Evolutionary conservation across 495 filamentous ascomycete genomes (phyloP).

Genomic region (Cercophora sp.): DNA sequence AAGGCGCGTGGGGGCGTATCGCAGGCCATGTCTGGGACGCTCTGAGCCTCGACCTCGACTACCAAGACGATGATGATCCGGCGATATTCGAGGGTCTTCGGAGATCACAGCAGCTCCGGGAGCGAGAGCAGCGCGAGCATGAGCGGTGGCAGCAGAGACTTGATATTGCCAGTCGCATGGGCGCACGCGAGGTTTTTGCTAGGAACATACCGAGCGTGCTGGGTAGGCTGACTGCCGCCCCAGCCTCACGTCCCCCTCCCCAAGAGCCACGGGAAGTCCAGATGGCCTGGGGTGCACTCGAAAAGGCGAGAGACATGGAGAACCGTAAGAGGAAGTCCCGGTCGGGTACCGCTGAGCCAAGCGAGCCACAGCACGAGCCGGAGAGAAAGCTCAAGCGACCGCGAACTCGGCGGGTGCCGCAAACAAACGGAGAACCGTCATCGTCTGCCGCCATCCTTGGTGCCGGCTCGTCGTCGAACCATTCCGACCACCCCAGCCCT

Average conservation of each 20-base stretch:
- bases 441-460: conserved; percentile 19
- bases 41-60: conserved; percentile 79
- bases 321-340: conserved; percentile 73
- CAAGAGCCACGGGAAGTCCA: conserved; percentile 74
- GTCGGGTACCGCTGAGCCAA: conserved; percentile 65
- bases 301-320: conserved; percentile 71
- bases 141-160: conserved; percentile 74
- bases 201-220: conserved; percentile 47
- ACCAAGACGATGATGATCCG: conserved; percentile 68
- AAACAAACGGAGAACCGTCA: conserved; percentile 33
- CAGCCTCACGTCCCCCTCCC: conserved; percentile 37
- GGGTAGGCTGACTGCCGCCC: conserved; percentile 23
- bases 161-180: conserved; percentile 72
- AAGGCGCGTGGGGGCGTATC: conserved; percentile 53
- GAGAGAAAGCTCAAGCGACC: conserved; percentile 82
- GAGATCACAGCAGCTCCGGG: conserved; percentile 55
- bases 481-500: conserved; percentile 9
- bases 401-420: conserved; percentile 52
- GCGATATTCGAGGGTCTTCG: conserved; percentile 40
- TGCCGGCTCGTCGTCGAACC: conserved; percentile 49
- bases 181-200: conserved; percentile 61
- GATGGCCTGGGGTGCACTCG: conserved; percentile 83
- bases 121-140: conserved; percentile 65
- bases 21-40: conserved; percentile 46
- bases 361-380: conserved; percentile 55